These are phyloP conservation scores for Ustilago curta DNA, from an alignment of 1,284 basidiomycete species.

Conservation along the genomic window DNA sequence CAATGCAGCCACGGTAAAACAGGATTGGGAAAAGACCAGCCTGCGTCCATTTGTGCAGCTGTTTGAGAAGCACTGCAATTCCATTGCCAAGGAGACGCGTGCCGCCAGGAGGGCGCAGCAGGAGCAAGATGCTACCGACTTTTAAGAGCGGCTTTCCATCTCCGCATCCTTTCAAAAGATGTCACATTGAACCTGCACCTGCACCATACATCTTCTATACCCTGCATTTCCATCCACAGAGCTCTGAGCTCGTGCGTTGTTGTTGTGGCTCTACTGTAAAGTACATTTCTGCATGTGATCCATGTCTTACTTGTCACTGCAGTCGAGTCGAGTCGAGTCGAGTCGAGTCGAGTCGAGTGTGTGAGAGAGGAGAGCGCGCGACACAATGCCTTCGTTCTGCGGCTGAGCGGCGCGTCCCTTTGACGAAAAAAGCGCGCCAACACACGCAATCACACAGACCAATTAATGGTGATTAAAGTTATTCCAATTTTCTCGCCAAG, in stretches of 20 bases:
- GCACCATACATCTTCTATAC: conserved; percentile 16
- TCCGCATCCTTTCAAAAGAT: not conserved
- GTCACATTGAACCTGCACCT: too few species aligned
- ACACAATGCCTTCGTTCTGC: too few species aligned
- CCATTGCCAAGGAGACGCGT: conserved; percentile 46
- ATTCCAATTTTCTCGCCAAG: not conserved
- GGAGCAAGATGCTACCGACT: conserved; percentile 45
- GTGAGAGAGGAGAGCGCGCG: too few species aligned
- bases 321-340: not conserved
- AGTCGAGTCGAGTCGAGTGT: not conserved
- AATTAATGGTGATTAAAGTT: too few species aligned
- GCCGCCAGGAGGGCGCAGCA: conserved; percentile 32
- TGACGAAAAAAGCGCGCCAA: not conserved
- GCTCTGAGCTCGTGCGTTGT: not conserved
- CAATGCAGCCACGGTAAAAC: conserved; percentile 50
- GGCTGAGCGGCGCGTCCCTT: conserved; percentile 2
- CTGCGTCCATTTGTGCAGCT: conserved; percentile 90
- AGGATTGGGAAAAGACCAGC: conserved; percentile 74
- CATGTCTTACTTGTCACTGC: not conserved
- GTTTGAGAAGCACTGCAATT: conserved; percentile 79
- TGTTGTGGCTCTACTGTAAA: too few species aligned
- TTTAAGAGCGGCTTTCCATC: conserved; percentile 10
- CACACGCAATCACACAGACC: conserved; percentile 4
- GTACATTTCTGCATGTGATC: not conserved
- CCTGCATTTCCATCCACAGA: not conserved